phyloP scores from a whole-genome alignment of 225 moss, liverwort and hornwort species.

The Anthoceros angustus region DNA sequence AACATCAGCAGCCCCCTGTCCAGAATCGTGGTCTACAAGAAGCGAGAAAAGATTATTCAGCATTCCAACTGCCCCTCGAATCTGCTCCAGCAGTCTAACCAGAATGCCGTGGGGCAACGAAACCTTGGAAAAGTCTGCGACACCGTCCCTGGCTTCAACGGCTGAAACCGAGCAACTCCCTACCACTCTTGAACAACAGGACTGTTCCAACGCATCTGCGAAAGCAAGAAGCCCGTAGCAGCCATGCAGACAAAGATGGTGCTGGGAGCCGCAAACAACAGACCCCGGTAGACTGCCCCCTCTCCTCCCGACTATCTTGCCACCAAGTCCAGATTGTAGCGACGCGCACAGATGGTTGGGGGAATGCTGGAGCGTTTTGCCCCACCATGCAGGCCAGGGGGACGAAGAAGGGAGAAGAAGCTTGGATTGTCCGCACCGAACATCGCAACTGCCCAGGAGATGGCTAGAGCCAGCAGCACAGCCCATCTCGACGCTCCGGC shows the following conservation, averaged over 20 bases:
- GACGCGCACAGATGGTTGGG: not conserved
- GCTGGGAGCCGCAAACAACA: not conserved
- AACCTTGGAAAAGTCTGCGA: not conserved
- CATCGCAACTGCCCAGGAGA: no score
- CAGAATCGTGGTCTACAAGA: not conserved
- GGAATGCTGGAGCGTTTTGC: no score
- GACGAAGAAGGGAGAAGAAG: no score
- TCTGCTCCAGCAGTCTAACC: not conserved
- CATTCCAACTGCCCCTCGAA: not conserved
- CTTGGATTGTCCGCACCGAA: no score
- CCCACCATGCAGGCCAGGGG: no score
- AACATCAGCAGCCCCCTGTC: not conserved
- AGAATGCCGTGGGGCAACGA: not conserved
- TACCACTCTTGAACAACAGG: no score
- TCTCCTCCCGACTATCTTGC: not conserved
- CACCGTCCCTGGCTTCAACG: not conserved
- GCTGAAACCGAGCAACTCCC: not conserved
- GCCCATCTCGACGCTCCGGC: no score
- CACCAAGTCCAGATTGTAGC: not conserved
- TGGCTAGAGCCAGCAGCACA: no score
- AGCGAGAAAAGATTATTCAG: not conserved
- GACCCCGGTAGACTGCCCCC: not conserved
- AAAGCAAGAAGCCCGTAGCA: no score
- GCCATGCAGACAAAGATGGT: not conserved
- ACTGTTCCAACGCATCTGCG: no score